phyloP scores from a whole-genome alignment of 2,329 filamentous ascomycete genomes.

The Ascochyta rabiei region DNA sequence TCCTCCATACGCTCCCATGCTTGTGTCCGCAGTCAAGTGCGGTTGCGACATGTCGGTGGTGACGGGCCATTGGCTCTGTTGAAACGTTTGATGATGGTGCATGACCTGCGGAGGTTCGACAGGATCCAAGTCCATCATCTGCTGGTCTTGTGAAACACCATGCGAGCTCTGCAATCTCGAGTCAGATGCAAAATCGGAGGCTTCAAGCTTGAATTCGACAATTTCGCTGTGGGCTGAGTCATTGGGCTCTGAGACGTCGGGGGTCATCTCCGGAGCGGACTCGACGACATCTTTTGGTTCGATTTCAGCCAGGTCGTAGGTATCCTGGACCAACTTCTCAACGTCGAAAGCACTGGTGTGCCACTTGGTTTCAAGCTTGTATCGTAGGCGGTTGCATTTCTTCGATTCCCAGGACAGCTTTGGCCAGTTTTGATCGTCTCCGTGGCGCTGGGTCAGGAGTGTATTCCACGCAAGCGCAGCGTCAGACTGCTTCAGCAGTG shows the following conservation, averaged over 20 bases:
- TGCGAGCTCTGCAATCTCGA: slow-evolving; percentile 40
- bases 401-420: slow-evolving; percentile 66
- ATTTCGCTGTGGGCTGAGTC: slow-evolving; percentile 40
- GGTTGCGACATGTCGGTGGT: slow-evolving; percentile 40
- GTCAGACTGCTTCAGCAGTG: slow-evolving; percentile 68
- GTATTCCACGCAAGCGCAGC: slow-evolving; percentile 68
- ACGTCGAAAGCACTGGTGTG: slow-evolving; percentile 60
- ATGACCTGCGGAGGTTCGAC: slow-evolving; percentile 40
- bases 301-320: slow-evolving; percentile 60
- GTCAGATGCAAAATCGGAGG: slow-evolving; percentile 38
- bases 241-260: slow-evolving; percentile 32
- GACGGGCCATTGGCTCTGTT: slow-evolving; percentile 44
- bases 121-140: slow-evolving; percentile 46
- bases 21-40: slow-evolving; percentile 34
- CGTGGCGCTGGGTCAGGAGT: slow-evolving; percentile 59
- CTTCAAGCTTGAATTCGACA: slow-evolving; percentile 45
- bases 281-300: slow-evolving; percentile 38
- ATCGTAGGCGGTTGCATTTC: slow-evolving; percentile 66
- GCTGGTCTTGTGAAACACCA: slow-evolving; percentile 36
- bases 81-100: slow-evolving; percentile 36
- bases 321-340: slow-evolving; percentile 62
- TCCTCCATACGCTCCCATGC: slow-evolving; percentile 37
- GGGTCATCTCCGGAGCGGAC: slow-evolving; percentile 28
- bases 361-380: slow-evolving; percentile 69
- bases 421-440: slow-evolving; percentile 57